phyloP scores from a whole-genome alignment of 768 basidiomycete genomes.

The Tylopilus sp. region DNA sequence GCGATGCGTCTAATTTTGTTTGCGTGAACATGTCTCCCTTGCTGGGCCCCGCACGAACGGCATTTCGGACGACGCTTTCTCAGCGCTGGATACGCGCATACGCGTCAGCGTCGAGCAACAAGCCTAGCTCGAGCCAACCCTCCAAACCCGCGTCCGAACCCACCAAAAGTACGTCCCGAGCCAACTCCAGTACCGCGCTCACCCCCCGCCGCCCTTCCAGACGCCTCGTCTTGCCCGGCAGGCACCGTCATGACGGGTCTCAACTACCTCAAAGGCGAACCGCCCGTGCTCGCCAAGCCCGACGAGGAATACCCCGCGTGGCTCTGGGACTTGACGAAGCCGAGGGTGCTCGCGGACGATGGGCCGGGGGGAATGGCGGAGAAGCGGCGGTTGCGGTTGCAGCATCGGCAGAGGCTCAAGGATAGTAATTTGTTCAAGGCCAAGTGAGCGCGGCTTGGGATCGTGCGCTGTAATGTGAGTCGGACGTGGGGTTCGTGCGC shows the following conservation, averaged over 20 bases:
- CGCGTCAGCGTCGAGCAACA: slow-evolving; percentile 8
- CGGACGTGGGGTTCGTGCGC: background rate
- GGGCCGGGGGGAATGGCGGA: slow-evolving; percentile 69
- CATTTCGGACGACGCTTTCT: slow-evolving; percentile 10
- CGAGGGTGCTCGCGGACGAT: slow-evolving; percentile 61
- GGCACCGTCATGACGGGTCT: slow-evolving; percentile 79
- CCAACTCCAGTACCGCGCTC: background rate
- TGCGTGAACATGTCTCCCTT: slow-evolving; percentile 16
- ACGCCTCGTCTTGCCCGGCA: slow-evolving; percentile 60
- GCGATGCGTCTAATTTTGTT: background rate
- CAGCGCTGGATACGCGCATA: slow-evolving; percentile 12
- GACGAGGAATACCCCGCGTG: slow-evolving; percentile 88
- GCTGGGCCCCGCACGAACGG: slow-evolving; percentile 11
- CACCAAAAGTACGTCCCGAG: slow-evolving; percentile 18
- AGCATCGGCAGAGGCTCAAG: slow-evolving; percentile 68
- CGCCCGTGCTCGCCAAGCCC: slow-evolving; percentile 67
- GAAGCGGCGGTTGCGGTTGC: slow-evolving; percentile 52
- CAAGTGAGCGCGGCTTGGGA: slow-evolving; percentile 40
- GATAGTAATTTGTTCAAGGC: slow-evolving; percentile 86
- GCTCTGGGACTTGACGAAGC: slow-evolving; percentile 77
- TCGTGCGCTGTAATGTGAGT: background rate
- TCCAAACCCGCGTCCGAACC: slow-evolving; percentile 8
- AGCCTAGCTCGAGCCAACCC: background rate
- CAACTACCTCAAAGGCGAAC: slow-evolving; percentile 80
- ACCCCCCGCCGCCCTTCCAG: background rate